These are phyloP conservation scores for Pestalotiopsis fici DNA, from an alignment of 2,329 filamentous ascomycete species.

Conservation along the genomic window DNA sequence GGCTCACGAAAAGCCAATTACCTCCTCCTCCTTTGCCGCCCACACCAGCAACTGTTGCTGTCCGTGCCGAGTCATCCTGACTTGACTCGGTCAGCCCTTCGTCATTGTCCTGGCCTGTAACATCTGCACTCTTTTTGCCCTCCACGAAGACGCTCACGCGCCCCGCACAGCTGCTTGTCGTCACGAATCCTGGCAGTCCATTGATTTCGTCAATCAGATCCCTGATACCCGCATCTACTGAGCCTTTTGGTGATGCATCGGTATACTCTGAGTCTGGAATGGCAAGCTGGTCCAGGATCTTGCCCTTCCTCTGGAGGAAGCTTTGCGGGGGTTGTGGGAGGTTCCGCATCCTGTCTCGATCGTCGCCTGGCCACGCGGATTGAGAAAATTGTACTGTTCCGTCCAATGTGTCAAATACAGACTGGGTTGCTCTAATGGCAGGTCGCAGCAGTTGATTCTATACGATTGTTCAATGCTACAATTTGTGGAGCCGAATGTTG, in stretches of 20 bases:
- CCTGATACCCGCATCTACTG: conserved; percentile 77
- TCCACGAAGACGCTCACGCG: conserved; percentile 87
- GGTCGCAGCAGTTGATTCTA: neutral
- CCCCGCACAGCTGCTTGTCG: conserved; percentile 91
- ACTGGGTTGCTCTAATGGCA: neutral
- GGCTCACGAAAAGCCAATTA: conserved; percentile 85
- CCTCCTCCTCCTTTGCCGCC: conserved; percentile 87
- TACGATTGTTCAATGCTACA: neutral
- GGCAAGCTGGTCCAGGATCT: conserved; percentile 71
- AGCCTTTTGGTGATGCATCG: conserved; percentile 87
- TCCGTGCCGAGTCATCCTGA: conserved; percentile 16
- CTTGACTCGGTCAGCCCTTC: conserved; percentile 15
- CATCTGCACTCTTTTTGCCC: conserved; percentile 54
- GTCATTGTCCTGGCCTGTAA: conserved; percentile 14
- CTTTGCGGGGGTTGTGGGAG: conserved; percentile 19
- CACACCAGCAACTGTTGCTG: conserved; percentile 51
- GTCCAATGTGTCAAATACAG: too few species aligned
- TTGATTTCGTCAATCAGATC: conserved; percentile 82
- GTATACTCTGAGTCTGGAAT: conserved; percentile 71
- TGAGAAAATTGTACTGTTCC: too few species aligned
- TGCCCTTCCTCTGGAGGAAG: conserved; percentile 66
- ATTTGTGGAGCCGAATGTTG: neutral
- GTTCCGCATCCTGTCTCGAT: neutral
- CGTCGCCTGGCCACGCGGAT: neutral
- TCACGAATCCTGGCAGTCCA: conserved; percentile 71